A percentile compares a stretch with the other conserved stretches of the same genome.
Conservation (phyloP, 352 stramenopile genomes). For the Thraustochytrium sp. region DNA sequence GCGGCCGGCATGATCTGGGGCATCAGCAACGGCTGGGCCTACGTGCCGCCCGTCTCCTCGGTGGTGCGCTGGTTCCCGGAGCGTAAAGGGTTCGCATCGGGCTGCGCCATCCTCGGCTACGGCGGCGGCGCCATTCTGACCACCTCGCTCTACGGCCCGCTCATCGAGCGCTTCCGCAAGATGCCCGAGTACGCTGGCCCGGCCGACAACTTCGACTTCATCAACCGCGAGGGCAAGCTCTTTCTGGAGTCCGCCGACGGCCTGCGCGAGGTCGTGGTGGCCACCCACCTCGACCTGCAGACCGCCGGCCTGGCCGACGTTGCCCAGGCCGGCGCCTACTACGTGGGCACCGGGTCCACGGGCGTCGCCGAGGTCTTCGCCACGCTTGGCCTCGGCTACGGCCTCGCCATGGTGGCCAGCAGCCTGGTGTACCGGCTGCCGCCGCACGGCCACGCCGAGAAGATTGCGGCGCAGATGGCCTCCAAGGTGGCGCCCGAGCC, state of each 20-base stretch:
- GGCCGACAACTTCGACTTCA: constrained; percentile 51
- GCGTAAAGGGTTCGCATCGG: constrained; percentile 56
- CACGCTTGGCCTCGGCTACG: constrained; percentile 52
- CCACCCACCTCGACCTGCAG: constrained; percentile 51
- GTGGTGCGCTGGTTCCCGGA: constrained; percentile 59
- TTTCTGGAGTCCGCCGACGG: constrained; percentile 51
- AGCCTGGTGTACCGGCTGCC: constrained; percentile 53
- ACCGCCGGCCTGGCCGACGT: constrained; percentile 51
- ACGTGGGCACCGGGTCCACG: constrained; percentile 56
- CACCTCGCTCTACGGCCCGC: constrained; percentile 51
- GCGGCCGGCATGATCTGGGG: constrained; percentile 54
- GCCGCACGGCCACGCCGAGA: constrained; percentile 45
- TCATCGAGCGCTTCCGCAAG: constrained; percentile 56
- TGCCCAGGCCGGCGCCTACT: constrained; percentile 18
- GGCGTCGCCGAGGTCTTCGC: constrained; percentile 54
- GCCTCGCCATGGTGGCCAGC: constrained; percentile 51
- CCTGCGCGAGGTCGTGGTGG: constrained; percentile 56
- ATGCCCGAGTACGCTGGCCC: constrained; percentile 53
- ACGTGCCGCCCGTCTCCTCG: constrained; percentile 55
- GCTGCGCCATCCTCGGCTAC: constrained; percentile 56
- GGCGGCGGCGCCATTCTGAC: constrained; percentile 56
- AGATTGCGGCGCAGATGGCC: neutral
- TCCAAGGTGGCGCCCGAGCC: neutral
- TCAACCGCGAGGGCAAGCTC: constrained; percentile 53
- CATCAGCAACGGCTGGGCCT: constrained; percentile 54